phyloP scores from a whole-genome alignment of 108 stramenopile genomes.

The Cylindrotheca closterium region DNA sequence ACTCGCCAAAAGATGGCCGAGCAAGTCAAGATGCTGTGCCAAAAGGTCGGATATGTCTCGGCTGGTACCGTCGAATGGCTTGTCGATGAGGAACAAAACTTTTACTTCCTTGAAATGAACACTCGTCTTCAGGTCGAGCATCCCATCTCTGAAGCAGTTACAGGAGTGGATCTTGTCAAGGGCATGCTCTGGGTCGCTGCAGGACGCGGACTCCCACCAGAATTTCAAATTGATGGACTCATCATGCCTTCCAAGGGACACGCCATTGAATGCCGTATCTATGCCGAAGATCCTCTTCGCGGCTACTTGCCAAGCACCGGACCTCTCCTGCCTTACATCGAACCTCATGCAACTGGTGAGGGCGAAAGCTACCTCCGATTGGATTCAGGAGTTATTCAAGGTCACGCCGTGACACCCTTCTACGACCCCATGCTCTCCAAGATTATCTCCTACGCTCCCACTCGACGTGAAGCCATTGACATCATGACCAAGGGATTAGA shows the following conservation, averaged over 20 bases:
- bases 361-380: conserved; percentile 20
- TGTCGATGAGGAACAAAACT: conserved; percentile 88
- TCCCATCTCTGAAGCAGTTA: conserved; percentile 91
- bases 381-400: conserved; percentile 87
- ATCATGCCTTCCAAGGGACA: conserved; percentile 66
- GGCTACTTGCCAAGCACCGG: conserved; percentile 93
- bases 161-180: conserved; percentile 84
- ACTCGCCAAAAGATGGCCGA: conserved; percentile 66
- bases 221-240: conserved; percentile 41
- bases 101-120: conserved; percentile 99
- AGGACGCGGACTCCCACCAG: conserved; percentile 51
- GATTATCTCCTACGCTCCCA: conserved; percentile 71
- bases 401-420: conserved; percentile 71
- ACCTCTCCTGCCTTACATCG: conserved; percentile 64
- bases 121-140: conserved; percentile 96
- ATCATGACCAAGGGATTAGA: conserved; percentile 78
- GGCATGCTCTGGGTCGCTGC: conserved; percentile 91
- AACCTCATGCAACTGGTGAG: conserved; percentile 35
- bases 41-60: conserved; percentile 92
- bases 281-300: conserved; percentile 96
- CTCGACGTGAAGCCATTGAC: conserved; percentile 69
- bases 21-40: conserved; percentile 70
- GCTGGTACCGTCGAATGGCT: conserved; percentile 98
- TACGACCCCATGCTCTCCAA: conserved; percentile 99
- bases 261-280: conserved; percentile 90